Evolutionary conservation across 768 basidiomycete species (phyloP).

Genomic region (Gymnopilus junonius): DNA sequence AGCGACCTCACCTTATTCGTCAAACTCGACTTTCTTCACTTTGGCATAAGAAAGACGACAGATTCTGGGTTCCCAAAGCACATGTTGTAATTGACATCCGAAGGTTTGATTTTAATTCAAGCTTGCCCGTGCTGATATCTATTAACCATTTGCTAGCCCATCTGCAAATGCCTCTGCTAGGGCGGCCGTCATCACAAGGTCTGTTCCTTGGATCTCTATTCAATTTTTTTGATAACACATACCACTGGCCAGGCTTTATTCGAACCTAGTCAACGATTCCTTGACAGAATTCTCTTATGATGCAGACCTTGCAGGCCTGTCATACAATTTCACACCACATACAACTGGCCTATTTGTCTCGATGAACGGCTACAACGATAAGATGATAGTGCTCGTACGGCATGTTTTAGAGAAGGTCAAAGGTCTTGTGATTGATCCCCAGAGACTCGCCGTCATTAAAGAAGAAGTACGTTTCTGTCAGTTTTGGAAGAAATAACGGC

Average conservation of each 20-base stretch:
- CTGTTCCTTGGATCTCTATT: conserved; percentile 17
- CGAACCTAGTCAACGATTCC: conserved; percentile 86
- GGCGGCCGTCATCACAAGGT: conserved; percentile 76
- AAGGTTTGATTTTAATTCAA: conserved; percentile 48
- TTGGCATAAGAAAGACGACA: conserved; percentile 98
- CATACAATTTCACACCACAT: conserved; percentile 67
- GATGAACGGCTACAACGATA: conserved; percentile 91
- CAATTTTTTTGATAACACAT: neutral
- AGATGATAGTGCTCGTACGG: conserved; percentile 73
- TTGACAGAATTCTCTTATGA: conserved; percentile 92
- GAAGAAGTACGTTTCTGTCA: conserved; percentile 64
- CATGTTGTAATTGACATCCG: conserved; percentile 75
- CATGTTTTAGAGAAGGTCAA: conserved; percentile 74
- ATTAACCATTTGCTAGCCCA: conserved; percentile 43
- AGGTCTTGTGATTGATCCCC: conserved; percentile 63
- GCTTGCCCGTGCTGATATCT: neutral
- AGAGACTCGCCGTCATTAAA: conserved; percentile 80
- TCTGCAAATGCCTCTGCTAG: conserved; percentile 65
- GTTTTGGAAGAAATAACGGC: neutral
- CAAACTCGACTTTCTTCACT: conserved; percentile 74
- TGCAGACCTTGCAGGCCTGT: conserved; percentile 88
- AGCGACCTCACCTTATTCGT: conserved; percentile 75
- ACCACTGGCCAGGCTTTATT: conserved; percentile 61
- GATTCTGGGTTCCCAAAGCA: conserved; percentile 94
- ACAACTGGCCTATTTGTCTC: conserved; percentile 69